A percentile compares a stretch with the other conserved stretches of the same genome.
Evolutionary conservation across 441 rosid species (phyloP).

Genomic region (Populus tomentosa): DNA sequence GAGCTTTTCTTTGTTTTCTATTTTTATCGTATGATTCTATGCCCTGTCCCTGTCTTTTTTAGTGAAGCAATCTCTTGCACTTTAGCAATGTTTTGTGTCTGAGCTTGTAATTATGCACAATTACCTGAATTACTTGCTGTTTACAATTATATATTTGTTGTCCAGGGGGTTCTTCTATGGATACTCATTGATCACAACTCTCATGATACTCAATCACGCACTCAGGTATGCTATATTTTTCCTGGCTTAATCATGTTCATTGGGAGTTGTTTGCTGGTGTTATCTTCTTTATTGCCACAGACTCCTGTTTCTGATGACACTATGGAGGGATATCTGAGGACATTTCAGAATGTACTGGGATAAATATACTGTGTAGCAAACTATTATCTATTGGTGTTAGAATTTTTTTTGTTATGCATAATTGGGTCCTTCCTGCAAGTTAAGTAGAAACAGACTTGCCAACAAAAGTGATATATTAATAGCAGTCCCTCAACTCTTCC

Average conservation of each 20-base stretch:
- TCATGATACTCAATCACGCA: slow-evolving; percentile 97
- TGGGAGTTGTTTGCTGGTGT: not conserved
- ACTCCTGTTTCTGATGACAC: not conserved
- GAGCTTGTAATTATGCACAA: not conserved
- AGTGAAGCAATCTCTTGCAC: not conserved
- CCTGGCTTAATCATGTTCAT: slow-evolving; percentile 2
- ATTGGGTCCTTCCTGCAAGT: not conserved
- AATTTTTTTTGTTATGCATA: not conserved
- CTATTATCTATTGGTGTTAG: not conserved
- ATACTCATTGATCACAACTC: slow-evolving; percentile 64
- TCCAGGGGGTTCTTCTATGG: slow-evolving; percentile 98
- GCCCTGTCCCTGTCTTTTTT: not conserved
- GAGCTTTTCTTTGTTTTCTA: slow-evolving; percentile 11
- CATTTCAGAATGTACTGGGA: not conserved
- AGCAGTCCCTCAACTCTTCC: not conserved
- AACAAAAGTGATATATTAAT: no score
- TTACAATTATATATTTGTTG: slow-evolving; percentile 2
- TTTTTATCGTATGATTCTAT: not conserved
- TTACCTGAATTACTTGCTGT: not conserved
- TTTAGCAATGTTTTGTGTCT: not conserved
- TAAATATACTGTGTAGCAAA: not conserved
- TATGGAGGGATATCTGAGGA: not conserved
- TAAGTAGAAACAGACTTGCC: not conserved
- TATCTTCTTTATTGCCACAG: not conserved
- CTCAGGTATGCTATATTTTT: slow-evolving; percentile 54